phyloP scores from a whole-genome alignment of 2,329 filamentous ascomycete species.

The Erysiphe pulchra region DNA sequence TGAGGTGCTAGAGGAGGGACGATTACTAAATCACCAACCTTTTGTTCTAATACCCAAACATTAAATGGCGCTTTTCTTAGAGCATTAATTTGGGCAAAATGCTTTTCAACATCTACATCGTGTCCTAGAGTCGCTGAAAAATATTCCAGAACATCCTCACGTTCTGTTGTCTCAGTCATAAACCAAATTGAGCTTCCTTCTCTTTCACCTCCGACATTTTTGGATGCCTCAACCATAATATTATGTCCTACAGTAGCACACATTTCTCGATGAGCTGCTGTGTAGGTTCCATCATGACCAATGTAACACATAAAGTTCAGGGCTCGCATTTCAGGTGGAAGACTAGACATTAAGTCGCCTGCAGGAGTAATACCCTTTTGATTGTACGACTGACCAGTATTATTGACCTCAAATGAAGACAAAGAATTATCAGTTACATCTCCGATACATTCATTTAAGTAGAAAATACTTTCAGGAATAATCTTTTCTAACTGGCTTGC shows the following conservation, averaged over 20 bases:
- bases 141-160: constrained; percentile 74
- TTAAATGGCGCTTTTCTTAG: constrained; percentile 90
- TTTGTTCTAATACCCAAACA: constrained; percentile 81
- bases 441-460: constrained; percentile 61
- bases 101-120: constrained; percentile 88
- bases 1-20: constrained; percentile 84
- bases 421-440: constrained; percentile 19
- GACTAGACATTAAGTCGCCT: constrained; percentile 83
- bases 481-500: constrained; percentile 49
- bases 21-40: constrained; percentile 71
- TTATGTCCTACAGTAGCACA: constrained; percentile 90
- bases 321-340: constrained; percentile 68
- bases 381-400: constrained; percentile 22
- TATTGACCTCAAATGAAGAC: constrained; percentile 4
- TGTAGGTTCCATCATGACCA: constrained; percentile 91
- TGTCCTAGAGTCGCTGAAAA: constrained; percentile 83
- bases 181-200: constrained; percentile 91
- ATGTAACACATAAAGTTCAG: constrained; percentile 98
- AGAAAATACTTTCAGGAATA: constrained; percentile 64
- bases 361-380: constrained; percentile 30
- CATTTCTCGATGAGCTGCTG: constrained; percentile 89
- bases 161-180: constrained; percentile 91
- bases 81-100: constrained; percentile 85
- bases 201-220: constrained; percentile 44
- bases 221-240: constrained; percentile 87